These are phyloP conservation scores for Saccharomycopsis selenospora DNA, from an alignment of 805 yeast species.

Conservation along the genomic window DNA sequence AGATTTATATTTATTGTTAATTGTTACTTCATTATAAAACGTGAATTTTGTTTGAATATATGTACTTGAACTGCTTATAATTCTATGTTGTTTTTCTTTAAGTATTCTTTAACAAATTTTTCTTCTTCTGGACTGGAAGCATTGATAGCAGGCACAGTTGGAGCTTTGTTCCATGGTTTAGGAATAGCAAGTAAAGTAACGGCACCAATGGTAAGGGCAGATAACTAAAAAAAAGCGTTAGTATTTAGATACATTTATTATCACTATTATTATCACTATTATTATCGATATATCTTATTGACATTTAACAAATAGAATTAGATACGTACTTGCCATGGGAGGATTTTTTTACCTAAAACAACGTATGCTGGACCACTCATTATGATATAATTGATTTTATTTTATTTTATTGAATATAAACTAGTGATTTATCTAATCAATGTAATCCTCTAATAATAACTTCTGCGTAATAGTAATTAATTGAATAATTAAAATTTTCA, in stretches of 20 bases:
- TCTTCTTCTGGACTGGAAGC: slow-evolving; percentile 86
- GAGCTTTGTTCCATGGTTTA: slow-evolving; percentile 64
- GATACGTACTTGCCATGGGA: slow-evolving; percentile 61
- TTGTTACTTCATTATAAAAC: too few species aligned
- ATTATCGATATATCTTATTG: neutral
- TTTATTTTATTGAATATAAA: neutral
- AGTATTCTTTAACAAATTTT: slow-evolving; percentile 71
- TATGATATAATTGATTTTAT: slow-evolving; percentile 22
- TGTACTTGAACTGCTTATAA: too few species aligned
- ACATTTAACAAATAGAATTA: neutral
- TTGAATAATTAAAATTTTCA: neutral
- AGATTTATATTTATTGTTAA: too few species aligned
- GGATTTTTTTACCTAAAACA: slow-evolving; percentile 77
- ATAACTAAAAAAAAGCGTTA: slow-evolving; percentile 37
- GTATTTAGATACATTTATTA: too few species aligned
- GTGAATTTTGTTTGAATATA: too few species aligned
- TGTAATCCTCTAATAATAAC: too few species aligned
- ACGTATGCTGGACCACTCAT: slow-evolving; percentile 78
- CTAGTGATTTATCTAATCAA: too few species aligned
- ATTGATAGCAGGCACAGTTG: slow-evolving; percentile 59
- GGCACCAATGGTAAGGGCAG: slow-evolving; percentile 72
- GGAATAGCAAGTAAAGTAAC: slow-evolving; percentile 59
- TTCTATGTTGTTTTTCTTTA: slow-evolving; percentile 32
- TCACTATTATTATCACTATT: slow-evolving; percentile 12
- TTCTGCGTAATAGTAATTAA: too few species aligned